These are phyloP conservation scores for Boletus subparvulus DNA, from an alignment of 768 basidiomycete species.

Conservation along the genomic window DNA sequence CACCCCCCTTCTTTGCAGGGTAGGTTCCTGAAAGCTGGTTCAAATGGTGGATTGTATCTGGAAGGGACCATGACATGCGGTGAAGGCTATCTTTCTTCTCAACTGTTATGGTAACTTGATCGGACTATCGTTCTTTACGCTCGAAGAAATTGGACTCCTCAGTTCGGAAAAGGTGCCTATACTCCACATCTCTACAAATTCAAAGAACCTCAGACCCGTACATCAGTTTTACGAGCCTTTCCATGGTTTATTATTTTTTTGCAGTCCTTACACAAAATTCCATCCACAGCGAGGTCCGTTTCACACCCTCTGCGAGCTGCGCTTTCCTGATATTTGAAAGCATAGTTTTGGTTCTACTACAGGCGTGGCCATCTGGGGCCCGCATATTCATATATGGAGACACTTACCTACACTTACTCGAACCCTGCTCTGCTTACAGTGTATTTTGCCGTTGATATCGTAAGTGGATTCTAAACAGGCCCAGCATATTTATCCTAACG, in stretches of 20 bases:
- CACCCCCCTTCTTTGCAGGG: too few relatives aligned
- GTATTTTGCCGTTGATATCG: not conserved
- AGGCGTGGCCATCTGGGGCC: slow-evolving; percentile 17
- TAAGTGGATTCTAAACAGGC: not conserved
- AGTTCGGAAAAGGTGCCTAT: slow-evolving; percentile 2
- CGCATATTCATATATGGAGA: not conserved
- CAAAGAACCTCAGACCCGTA: too few relatives aligned
- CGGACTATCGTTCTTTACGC: slow-evolving; percentile 2
- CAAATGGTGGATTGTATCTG: slow-evolving; percentile 8
- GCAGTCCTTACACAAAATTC: slow-evolving; percentile 1
- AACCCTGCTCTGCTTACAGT: not conserved
- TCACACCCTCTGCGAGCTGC: not conserved
- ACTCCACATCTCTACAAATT: too few relatives aligned
- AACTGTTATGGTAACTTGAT: slow-evolving; percentile 16
- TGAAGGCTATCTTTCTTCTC: slow-evolving; percentile 15
- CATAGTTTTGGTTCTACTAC: slow-evolving; percentile 16
- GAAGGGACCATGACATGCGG: not conserved
- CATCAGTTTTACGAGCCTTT: slow-evolving; percentile 12
- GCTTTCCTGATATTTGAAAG: not conserved
- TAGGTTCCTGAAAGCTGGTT: not conserved
- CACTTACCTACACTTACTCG: not conserved
- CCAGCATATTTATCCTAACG: not conserved
- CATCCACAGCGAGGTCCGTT: slow-evolving; percentile 11
- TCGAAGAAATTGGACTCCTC: slow-evolving; percentile 16
- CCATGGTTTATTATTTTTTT: not conserved